Evolutionary conservation across 78 protist genomes (phyloP).

Genomic region (Tieghemostelium lacteum): DNA sequence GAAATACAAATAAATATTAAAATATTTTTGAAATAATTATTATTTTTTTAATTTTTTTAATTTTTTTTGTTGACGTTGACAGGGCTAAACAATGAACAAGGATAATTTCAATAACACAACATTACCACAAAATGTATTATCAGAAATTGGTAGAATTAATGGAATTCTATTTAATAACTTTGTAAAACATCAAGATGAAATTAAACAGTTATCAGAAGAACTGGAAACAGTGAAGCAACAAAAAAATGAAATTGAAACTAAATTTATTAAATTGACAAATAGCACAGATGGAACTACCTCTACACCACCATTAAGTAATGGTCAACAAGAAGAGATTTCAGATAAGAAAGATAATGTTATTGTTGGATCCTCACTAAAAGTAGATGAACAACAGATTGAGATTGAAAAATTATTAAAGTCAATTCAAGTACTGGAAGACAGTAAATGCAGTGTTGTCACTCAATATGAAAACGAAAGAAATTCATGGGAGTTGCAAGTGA

Average conservation of each 20-base stretch:
- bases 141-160: constrained; percentile 55
- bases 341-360: neutral
- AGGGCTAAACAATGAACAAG: too few relatives aligned
- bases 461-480: too few relatives aligned
- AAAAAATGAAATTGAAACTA: constrained; percentile 28
- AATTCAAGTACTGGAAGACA: neutral
- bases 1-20: too few relatives aligned
- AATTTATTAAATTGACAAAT: neutral
- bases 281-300: neutral
- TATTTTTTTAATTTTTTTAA: too few relatives aligned
- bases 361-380: too few relatives aligned
- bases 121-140: neutral
- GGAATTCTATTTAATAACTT: constrained; percentile 23
- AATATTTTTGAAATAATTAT: too few relatives aligned
- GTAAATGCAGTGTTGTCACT: too few relatives aligned
- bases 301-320: neutral
- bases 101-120: too few relatives aligned
- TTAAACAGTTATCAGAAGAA: constrained; percentile 13
- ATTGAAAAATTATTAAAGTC: neutral
- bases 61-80: too few relatives aligned
- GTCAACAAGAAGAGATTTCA: neutral
- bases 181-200: constrained; percentile 61
- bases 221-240: constrained; percentile 15
- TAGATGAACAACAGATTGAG: neutral
- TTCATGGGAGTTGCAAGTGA: too few relatives aligned